These are phyloP conservation scores for Dichomitus squalens DNA, from an alignment of 1,284 basidiomycete genomes.

Conservation along the genomic window DNA sequence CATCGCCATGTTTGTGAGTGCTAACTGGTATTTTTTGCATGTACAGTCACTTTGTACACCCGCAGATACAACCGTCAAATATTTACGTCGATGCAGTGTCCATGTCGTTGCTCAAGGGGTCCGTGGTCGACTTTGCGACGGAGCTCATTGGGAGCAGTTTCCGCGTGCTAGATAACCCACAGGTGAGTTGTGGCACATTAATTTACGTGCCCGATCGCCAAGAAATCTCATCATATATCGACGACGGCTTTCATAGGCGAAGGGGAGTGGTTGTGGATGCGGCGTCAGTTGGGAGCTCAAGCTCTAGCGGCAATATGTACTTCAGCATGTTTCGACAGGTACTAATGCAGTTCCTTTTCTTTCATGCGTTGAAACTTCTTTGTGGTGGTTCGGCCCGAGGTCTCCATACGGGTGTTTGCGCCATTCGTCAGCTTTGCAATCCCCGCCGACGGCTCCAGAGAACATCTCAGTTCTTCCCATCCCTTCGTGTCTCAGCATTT, in stretches of 20 bases:
- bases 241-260: conserved; percentile 1
- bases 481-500: too few relatives aligned
- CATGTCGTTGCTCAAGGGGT: conserved; percentile 77
- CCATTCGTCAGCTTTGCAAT: too few relatives aligned
- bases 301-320: background rate
- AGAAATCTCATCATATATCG: background rate
- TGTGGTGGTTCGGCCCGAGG: too few relatives aligned
- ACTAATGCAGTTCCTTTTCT: too few relatives aligned
- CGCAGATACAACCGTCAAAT: conserved; percentile 68
- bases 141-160: conserved; percentile 92
- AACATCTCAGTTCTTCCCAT: too few relatives aligned
- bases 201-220: too few relatives aligned
- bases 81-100: conserved; percentile 84
- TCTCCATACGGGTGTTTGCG: too few relatives aligned
- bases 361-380: too few relatives aligned
- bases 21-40: conserved; percentile 1
- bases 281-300: conserved; percentile 17
- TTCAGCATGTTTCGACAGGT: too few relatives aligned
- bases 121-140: conserved; percentile 86
- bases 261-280: conserved; percentile 12
- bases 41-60: conserved; percentile 65
- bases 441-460: too few relatives aligned
- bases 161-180: conserved; percentile 78
- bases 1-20: background rate
- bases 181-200: conserved; percentile 33